These are phyloP conservation scores for Zychaea mexicana DNA, from an alignment of 371 early-diverging fungal species.

Conservation along the genomic window DNA sequence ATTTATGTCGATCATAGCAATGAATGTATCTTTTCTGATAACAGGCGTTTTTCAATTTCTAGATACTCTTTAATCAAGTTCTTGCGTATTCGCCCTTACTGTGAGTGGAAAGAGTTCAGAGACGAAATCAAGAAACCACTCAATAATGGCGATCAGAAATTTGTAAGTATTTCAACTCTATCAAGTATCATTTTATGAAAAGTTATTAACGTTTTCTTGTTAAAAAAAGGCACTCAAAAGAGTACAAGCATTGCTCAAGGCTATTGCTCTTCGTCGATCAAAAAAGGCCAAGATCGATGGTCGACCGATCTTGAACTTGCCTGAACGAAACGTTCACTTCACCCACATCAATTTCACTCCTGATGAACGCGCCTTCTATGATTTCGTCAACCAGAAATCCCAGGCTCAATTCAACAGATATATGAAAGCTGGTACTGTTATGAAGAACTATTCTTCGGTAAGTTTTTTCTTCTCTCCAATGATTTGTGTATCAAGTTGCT, in stretches of 20 bases:
- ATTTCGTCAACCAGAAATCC: slow-evolving; percentile 53
- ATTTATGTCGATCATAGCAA: too few relatives aligned
- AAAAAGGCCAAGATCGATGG: slow-evolving; percentile 68
- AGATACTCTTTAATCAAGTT: slow-evolving; percentile 76
- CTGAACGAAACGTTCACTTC: slow-evolving; percentile 60
- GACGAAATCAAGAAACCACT: slow-evolving; percentile 47
- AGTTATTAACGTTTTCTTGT: background rate
- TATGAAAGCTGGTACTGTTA: slow-evolving; percentile 52
- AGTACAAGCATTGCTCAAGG: slow-evolving; percentile 13
- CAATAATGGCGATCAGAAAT: background rate
- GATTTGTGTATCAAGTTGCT: too few relatives aligned
- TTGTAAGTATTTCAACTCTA: background rate
- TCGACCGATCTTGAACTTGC: slow-evolving; percentile 66
- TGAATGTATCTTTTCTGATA: too few relatives aligned
- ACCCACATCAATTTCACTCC: slow-evolving; percentile 54
- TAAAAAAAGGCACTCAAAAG: background rate
- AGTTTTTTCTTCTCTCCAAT: too few relatives aligned
- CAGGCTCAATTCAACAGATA: slow-evolving; percentile 52
- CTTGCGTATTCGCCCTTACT: slow-evolving; percentile 69
- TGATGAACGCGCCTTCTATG: slow-evolving; percentile 66
- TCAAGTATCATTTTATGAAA: background rate
- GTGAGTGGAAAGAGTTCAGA: slow-evolving; percentile 57
- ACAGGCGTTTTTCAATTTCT: too few relatives aligned
- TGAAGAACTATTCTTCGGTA: slow-evolving; percentile 63
- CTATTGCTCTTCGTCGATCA: slow-evolving; percentile 69